A percentile compares a stretch with the other conserved stretches of the same genome.
These are phyloP conservation scores for Isochrysis galbana DNA, from an alignment of 78 protist genomes.

Conservation along the genomic window DNA sequence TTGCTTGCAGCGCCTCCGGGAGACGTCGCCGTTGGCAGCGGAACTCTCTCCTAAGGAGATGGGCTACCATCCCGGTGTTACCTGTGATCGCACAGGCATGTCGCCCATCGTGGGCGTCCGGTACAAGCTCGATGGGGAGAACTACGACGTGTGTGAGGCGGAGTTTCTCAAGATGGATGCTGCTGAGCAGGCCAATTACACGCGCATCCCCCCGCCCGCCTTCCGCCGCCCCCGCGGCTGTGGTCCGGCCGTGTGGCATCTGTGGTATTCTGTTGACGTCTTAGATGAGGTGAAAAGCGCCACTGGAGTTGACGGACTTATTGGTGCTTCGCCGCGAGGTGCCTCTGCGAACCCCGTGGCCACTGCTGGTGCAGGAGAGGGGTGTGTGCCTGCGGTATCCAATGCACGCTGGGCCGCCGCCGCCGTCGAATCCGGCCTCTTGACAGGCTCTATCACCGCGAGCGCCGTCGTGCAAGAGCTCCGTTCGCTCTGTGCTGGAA, in stretches of 20 bases:
- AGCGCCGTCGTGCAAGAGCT: too few relatives aligned
- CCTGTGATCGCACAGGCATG: not conserved
- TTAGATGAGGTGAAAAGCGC: not conserved
- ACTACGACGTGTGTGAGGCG: constrained; percentile 11
- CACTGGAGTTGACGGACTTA: too few relatives aligned
- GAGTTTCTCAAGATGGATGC: not conserved
- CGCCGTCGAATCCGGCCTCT: too few relatives aligned
- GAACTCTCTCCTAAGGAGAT: not conserved
- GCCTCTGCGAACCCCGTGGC: too few relatives aligned
- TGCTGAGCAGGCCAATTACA: not conserved
- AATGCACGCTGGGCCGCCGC: too few relatives aligned
- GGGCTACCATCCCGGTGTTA: constrained; percentile 16
- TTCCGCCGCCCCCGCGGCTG: not conserved
- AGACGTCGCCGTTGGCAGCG: not conserved
- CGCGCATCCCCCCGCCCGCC: not conserved
- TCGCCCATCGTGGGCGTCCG: not conserved
- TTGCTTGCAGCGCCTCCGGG: not conserved
- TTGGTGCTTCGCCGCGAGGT: too few relatives aligned
- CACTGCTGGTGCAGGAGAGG: too few relatives aligned
- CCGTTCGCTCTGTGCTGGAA: too few relatives aligned
- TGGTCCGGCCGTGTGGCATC: not conserved
- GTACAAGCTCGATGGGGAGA: not conserved
- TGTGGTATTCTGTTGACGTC: not conserved
- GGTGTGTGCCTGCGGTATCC: too few relatives aligned
- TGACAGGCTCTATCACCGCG: too few relatives aligned